phyloP scores from a whole-genome alignment of 441 rosid genomes.

The Raphanus hybrid region DNA sequence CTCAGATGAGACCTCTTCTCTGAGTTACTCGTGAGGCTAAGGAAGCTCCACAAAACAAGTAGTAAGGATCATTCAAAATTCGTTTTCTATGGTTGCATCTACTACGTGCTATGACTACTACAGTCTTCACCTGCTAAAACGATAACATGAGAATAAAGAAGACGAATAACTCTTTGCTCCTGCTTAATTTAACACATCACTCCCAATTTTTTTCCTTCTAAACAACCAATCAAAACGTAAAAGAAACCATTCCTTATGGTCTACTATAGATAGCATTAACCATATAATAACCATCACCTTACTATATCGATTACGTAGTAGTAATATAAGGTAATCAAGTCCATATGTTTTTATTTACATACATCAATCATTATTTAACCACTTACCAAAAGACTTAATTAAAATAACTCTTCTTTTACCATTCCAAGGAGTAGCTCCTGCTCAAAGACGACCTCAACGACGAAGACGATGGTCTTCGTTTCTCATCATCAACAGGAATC shows the following conservation, averaged over 20 bases:
- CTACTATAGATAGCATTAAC: too few relatives aligned
- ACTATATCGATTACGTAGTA: too few relatives aligned
- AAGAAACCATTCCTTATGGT: too few relatives aligned
- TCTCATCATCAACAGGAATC: conserved; percentile 35
- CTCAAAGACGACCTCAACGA: neutral
- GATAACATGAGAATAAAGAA: conserved; percentile 68
- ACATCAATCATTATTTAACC: neutral
- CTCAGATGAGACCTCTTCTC: too few relatives aligned
- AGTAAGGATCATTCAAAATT: neutral
- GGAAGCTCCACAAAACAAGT: neutral
- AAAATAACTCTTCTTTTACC: neutral
- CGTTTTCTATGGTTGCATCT: neutral
- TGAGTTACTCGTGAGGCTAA: too few relatives aligned
- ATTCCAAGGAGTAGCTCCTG: conserved; percentile 37
- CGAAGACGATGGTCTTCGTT: conserved; percentile 16
- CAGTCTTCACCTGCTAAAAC: conserved; percentile 51
- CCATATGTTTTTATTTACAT: conserved; percentile 9
- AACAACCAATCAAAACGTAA: neutral
- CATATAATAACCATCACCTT: too few relatives aligned
- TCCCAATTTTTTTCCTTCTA: neutral
- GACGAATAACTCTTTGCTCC: conserved; percentile 66
- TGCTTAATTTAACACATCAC: conserved; percentile 16
- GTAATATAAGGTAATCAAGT: too few relatives aligned
- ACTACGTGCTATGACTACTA: conserved; percentile 35
- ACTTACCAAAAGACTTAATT: neutral